Evolutionary conservation across 345 rosid genomes (phyloP).

Genomic region (Syzygium oleosum): DNA sequence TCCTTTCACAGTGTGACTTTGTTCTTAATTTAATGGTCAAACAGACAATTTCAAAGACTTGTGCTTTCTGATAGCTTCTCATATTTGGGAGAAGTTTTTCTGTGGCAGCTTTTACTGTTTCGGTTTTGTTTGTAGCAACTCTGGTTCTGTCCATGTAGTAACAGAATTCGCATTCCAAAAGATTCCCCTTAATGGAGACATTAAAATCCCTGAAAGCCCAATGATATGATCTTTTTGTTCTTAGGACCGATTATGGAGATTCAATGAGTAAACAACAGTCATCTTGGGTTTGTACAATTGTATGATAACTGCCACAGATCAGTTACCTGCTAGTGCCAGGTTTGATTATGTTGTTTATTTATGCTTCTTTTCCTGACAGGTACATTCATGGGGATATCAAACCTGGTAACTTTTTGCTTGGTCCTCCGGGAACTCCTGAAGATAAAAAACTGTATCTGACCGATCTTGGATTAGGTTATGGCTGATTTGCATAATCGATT

Average conservation of each 20-base stretch:
- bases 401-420: not conserved
- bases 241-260: not conserved
- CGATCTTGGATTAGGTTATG: slow-evolving; percentile 4
- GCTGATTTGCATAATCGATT: not conserved
- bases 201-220: not conserved
- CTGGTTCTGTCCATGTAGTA: not conserved
- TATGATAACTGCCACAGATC: not conserved
- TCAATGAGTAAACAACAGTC: not conserved
- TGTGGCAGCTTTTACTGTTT: not conserved
- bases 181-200: not conserved
- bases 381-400: slow-evolving; percentile 6
- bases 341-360: not conserved
- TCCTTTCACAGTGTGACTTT: not conserved
- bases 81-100: not conserved
- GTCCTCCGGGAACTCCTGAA: slow-evolving; percentile 1
- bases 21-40: not conserved
- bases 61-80: not conserved
- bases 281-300: not conserved
- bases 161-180: not conserved
- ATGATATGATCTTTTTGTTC: not conserved
- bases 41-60: not conserved
- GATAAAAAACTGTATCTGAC: not conserved
- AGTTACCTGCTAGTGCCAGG: not conserved
- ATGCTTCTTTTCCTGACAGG: not conserved
- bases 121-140: not conserved